Evolutionary conservation across 2,329 filamentous ascomycete genomes (phyloP), one percentile per base, ranked within the genome.

Genomic region (Colletotrichum gigasporum): DNA sequence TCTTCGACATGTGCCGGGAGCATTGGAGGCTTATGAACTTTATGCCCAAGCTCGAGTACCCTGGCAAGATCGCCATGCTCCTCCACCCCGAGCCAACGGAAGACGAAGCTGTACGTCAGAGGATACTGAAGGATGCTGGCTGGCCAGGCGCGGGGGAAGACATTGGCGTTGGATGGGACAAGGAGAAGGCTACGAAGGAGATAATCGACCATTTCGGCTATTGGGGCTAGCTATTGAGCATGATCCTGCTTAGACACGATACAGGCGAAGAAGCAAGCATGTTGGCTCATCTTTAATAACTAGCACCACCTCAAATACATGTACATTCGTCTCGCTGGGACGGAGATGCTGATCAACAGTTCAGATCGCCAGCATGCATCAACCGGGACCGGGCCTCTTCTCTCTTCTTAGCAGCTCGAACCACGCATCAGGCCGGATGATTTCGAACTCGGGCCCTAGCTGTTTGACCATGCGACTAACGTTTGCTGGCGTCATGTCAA

Each of bases 381-480:
- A n/a, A n/a, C 44, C 44, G 5, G 26, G 37, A 28, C 24, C 11
- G 26, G n/a, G n/a, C 22, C 39, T 18, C 11, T 35, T 39, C 16
- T 12, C 26, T 20, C 11, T 34, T 24, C 57, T 60, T 4, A 60
- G 37, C 20, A 60, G n/a, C 22, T 60, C 22, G n/a, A 60, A 53
- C 57, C 57, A 60, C 14, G 16, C 28, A 30, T 60, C 57, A 2
- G 47, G 57, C 24, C 48, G 20, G 11, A 60, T 39, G 9, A 60
- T 24, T 14, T 44, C 57, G 37, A 60, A 60, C 2, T 60, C 57
- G 3, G 22, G 5, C 5, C 48, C 57, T 8, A 60, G 30, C 14
- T 30, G 30, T 30, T 47, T 54, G 6, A 60, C 57, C 57, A 60
- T 54, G 10, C 30, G 12, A 10, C 10, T 42, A 7, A 60, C n/a